Percentiles rank a stretch among this genome's conserved stretches.
These are phyloP conservation scores for Chlamydomonas eustigma DNA, from an alignment of 139 green algal species.

Conservation along the genomic window DNA sequence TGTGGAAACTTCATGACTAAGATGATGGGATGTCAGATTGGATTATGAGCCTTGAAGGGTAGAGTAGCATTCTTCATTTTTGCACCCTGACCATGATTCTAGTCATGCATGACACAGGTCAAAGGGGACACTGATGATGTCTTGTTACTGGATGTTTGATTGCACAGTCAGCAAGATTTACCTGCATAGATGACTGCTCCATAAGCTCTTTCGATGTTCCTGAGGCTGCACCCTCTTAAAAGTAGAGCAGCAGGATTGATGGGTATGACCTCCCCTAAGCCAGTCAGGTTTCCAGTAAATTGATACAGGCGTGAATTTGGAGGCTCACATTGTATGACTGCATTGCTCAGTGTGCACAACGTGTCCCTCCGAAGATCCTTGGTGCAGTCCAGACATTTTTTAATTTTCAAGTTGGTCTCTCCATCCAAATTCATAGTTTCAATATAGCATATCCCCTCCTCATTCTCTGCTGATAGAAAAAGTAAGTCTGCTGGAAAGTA, in stretches of 20 bases:
- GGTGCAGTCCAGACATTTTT: conserved; percentile 61
- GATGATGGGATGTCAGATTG: no score
- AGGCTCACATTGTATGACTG: conserved; percentile 67
- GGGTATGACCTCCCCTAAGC: conserved; percentile 24
- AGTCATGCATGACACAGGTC: no score
- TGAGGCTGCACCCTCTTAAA: conserved; percentile 81
- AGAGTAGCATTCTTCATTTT: no score
- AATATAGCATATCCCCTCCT: conserved; percentile 77
- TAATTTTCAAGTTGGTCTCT: conserved; percentile 94
- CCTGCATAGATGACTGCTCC: conserved; percentile 79
- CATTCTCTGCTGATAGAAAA: conserved; percentile 63
- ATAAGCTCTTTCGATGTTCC: conserved; percentile 70
- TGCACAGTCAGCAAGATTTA: no score
- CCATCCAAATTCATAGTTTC: conserved; percentile 92
- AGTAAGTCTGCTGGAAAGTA: conserved; percentile 83
- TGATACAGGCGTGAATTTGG: conserved; percentile 88
- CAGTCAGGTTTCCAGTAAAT: conserved; percentile 71
- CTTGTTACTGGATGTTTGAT: no score
- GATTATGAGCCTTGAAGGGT: no score
- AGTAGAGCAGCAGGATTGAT: conserved; percentile 65
- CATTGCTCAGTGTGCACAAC: conserved; percentile 38
- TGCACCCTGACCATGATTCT: no score
- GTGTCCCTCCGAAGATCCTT: conserved; percentile 48
- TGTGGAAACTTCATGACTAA: no score
- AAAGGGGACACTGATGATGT: no score